Evolutionary conservation across 2,329 filamentous ascomycete species (phyloP), one percentile per base, ranked within the genome.

Genomic region (Xylariaceae sp.): DNA sequence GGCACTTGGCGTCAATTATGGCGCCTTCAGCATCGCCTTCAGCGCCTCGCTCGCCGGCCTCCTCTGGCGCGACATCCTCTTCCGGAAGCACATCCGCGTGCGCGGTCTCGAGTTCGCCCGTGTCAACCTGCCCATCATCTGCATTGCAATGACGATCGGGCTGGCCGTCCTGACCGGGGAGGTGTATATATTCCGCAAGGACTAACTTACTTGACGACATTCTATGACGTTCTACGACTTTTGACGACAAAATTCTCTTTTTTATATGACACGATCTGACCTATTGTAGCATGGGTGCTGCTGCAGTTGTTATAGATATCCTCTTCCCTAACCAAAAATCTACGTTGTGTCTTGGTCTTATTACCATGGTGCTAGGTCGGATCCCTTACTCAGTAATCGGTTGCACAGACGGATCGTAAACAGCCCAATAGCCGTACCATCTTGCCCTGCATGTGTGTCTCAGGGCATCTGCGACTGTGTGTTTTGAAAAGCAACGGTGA

Each of bases 1-100:
- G 80, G 83, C 83, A 0, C 62, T 88, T 0, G 82, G 82, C 2
- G 79, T 86, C 44, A 87, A 88, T 57, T 87, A 80, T 41, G 83
- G 83, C 3, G 83, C 83, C 0, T 87, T 86, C 54, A 85, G 81
- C 54, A 76, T 77, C 0, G 79, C 81, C 0, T 85, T 88, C 50
- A 84, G 79, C 47, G 83, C 81, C 0, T 85, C 81, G 0, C 60
- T 87, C 2, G 83, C 83, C 1, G 83, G 83, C 1, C 66, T 88
- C 7, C 63, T 87, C 0, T 88, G 83, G 83, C 69, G 80, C 2
- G 81, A 86, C 46, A 87, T 88, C 13, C 67, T 87, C 1, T 62
- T 58, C 0, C 66, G 81, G 18, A 87, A 87, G 55, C 74, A 83
- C 47, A 87, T 88, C 41, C 69, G 66, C 24, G 80, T 88, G 0